Base-by-base conservation (phyloP, 108 stramenopile genomes). In the Discostella stelligeroides region DNA sequence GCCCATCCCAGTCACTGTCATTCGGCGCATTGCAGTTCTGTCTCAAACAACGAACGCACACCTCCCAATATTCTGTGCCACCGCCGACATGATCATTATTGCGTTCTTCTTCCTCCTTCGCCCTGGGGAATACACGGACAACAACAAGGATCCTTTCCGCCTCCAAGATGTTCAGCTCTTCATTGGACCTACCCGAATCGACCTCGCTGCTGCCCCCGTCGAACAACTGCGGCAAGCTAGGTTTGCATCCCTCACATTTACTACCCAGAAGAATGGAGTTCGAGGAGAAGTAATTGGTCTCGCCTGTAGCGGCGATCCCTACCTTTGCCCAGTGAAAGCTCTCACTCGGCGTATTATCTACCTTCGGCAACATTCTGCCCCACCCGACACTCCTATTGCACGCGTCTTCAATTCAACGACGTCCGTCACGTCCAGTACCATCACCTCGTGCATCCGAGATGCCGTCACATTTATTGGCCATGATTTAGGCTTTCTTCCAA, bases 31-130 rank as follows among this genome's bases (percentile, higher is more conserved):
- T 60, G 8, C 56, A 38, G 2, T 47, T 51, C 10, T 53, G 3
- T 8, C 51, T 5, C 21, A 23, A 27, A 17, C 51, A 3, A 29
- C 34, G 1, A 18, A 25, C 7, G 18, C 62, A 23, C 28, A 65
- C 34, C 43, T 23, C 23, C 2, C 34, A 5, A 34, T 21, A 8
- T 53, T 53, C 51, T 18, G 47, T 0, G 82, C 82, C 0, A 39
- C 55, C 11, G 60, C 70, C 7, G 77, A 86, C 39, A 74, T 83
- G 76, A 77, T 83, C 45, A 66, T 70, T 39, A 53, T 86, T 18
- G 86, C 73, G 14, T 84, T 84, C 74, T 86, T 82, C 72, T 84
- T 59, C 51, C 72, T 83, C 55, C 75, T 70, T 17, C 45, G 68
- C 4, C 68, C 68, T 0, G 68, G 61, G 0, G 66, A 74, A 24